Base-by-base conservation (phyloP, 306 rosid genomes). In the Delonix regia region DNA sequence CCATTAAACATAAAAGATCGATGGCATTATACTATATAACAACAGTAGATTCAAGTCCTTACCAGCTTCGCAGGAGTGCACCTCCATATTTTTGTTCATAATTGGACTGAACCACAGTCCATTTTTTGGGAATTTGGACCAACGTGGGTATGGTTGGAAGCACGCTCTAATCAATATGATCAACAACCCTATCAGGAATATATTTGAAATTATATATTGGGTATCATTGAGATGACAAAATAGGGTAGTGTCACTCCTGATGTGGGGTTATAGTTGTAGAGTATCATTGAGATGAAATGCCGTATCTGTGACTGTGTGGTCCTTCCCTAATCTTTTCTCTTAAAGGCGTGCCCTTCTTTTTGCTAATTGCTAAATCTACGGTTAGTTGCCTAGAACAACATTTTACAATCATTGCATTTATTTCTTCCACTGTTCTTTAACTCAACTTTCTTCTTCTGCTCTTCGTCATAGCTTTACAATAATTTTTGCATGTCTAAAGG, bases 271-370 rank as follows among this genome's bases (percentile, higher is more conserved):
- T 72, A 51, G 38, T 28, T 30, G 61, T 36, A 48, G 64, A 80
- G 10, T 36, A 8, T 30, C 33, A 57, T 76, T 36, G 41, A 36
- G 49, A 57, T 76, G 70, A 69, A 72, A 76, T 65, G 70, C 57
- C 53, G 69, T 59, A 69, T 57, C 72, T 21, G 18, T 30, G 33
- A 9, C 3, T 33, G 42, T 9, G 69, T 59, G 61, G 36, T 67
- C 53, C 69, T 73, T 66, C 60, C 60, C 42, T 45, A 69, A 49
- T 79, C 22, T 44, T 71, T 78, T 55, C 74, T 45, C 74, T 74
- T 69, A 81, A 81, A 81, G 71, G 44, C 4, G 72, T 53, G 74
- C 72, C 64, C 78, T 44, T 81, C 72, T 33, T 73, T 78, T 69
- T 61, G 53, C 61, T 25, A 25, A 66, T 71, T 71, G 55, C 72